Base-by-base conservation (phyloP, 2,329 filamentous ascomycete genomes). In the Aspergillus arachidicola region DNA sequence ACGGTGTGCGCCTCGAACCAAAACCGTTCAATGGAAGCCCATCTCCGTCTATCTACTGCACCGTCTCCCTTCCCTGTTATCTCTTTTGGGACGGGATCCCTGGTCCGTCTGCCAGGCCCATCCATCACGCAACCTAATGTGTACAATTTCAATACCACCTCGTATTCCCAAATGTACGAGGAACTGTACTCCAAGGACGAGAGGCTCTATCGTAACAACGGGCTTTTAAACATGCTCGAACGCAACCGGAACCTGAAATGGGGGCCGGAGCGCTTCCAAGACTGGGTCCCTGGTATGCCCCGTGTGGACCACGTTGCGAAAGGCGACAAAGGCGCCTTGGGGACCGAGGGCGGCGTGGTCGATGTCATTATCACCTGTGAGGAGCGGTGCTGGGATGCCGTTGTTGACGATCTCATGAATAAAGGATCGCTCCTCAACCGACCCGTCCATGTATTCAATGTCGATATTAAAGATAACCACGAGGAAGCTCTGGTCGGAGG, bases 1-100 rank as follows among this genome's bases (percentile, higher is more conserved):
- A 98, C 95, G 3, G 94, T 99, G n/a, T 99, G 95, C 80, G 95
- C 95, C 9, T 97, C 93, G 73, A 99, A 99, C 73, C 93, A 99
- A 79, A 99, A 99, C 75, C 89, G 95, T 88, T 96, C 92, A n/a
- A 98, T 99, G 95, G 95, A 98, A 85, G 94, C 94, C n/a, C 95
- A 99, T 79, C 87, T 97, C 32, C 92, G 92, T 66, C 89, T 99
- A 38, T 92, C 95, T 5, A 87, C 91, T 64, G 92, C 93, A 57
- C 81, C 90, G 59, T 95, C 94, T 55, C 82, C 89, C 56, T 98
- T 95, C 74, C 95, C 95, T n/a, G 94, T 97, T 70, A 96, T 98
- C 71, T 98, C 94, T 21, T 99, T 98, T 77, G 95, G 95, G 66
- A 99, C 95, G 0, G 95, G 95, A 60, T 97, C 93, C 21, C 88